Percentiles rank a stretch among this genome's conserved stretches.
These are phyloP conservation scores for Epichloe gansuensis DNA, from an alignment of 2,329 filamentous ascomycete genomes.

Conservation along the genomic window DNA sequence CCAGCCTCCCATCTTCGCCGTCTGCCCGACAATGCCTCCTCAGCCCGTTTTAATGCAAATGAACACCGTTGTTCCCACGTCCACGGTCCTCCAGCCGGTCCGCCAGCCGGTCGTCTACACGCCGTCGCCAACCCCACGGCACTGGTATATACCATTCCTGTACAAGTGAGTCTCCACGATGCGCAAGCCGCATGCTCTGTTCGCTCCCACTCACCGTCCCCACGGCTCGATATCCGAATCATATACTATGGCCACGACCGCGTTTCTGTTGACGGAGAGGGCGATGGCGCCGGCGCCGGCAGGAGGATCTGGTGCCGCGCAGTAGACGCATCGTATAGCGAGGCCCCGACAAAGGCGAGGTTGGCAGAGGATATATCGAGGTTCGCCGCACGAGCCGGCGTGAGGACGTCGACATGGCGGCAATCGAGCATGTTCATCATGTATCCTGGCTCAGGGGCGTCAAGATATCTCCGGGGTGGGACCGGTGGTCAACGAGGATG, in stretches of 20 bases:
- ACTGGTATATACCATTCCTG: background rate
- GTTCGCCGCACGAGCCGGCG: background rate
- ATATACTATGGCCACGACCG: conserved; percentile 3
- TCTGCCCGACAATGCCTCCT: background rate
- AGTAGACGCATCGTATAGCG: background rate
- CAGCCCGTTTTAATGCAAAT: background rate
- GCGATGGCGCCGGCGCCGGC: too few relatives aligned
- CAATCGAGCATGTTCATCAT: background rate
- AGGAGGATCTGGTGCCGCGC: background rate
- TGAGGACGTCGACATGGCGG: background rate
- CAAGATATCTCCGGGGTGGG: background rate
- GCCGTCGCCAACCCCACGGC: background rate
- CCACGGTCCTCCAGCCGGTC: background rate
- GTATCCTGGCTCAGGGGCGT: background rate
- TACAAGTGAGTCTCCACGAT: background rate
- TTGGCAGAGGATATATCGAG: background rate
- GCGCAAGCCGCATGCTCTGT: background rate
- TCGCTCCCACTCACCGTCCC: background rate
- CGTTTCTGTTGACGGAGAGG: too few relatives aligned
- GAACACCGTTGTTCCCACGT: background rate
- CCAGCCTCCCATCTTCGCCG: conserved; percentile 15
- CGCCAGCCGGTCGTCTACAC: background rate
- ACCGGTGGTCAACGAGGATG: background rate
- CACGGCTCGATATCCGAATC: background rate
- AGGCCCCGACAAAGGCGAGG: background rate